Evolutionary conservation across 331 rosid species (phyloP).

Genomic region (Erythrophleum ivorense): DNA sequence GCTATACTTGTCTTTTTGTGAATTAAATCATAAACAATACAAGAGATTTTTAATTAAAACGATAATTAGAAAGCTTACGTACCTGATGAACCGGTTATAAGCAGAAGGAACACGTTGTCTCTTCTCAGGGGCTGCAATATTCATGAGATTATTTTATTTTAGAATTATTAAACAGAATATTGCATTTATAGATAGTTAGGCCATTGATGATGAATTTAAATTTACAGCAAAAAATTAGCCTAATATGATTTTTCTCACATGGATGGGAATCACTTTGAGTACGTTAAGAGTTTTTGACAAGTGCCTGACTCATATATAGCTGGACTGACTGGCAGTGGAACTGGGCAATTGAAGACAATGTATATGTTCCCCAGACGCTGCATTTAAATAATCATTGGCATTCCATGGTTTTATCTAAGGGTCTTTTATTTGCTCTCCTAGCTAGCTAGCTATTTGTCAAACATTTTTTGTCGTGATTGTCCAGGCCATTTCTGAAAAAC

Average conservation of each 20-base stretch:
- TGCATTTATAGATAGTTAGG: neutral
- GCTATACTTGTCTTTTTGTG: neutral
- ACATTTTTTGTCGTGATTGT: neutral
- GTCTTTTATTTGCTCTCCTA: slow-evolving; percentile 6
- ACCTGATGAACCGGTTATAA: slow-evolving; percentile 93
- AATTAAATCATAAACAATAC: neutral
- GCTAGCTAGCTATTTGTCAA: neutral
- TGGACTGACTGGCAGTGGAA: neutral
- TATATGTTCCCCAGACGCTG: neutral
- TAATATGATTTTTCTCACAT: slow-evolving; percentile 9
- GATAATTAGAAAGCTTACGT: slow-evolving; percentile 46
- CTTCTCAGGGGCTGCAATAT: slow-evolving; percentile 92
- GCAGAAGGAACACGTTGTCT: slow-evolving; percentile 98
- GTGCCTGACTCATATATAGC: slow-evolving; percentile 25
- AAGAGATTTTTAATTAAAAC: neutral
- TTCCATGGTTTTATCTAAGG: neutral
- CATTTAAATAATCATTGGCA: slow-evolving; percentile 19
- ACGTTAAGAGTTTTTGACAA: slow-evolving; percentile 18
- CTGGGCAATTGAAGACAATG: slow-evolving; percentile 6
- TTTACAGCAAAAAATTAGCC: neutral
- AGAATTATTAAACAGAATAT: neutral
- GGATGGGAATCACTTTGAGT: too few relatives aligned
- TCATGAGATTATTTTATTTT: slow-evolving; percentile 17
- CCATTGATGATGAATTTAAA: slow-evolving; percentile 17
- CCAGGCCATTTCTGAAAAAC: neutral